Percentiles rank a stretch among this genome's conserved stretches.
These are phyloP conservation scores for Croton setiger DNA, from an alignment of 441 rosid species.

Conservation along the genomic window DNA sequence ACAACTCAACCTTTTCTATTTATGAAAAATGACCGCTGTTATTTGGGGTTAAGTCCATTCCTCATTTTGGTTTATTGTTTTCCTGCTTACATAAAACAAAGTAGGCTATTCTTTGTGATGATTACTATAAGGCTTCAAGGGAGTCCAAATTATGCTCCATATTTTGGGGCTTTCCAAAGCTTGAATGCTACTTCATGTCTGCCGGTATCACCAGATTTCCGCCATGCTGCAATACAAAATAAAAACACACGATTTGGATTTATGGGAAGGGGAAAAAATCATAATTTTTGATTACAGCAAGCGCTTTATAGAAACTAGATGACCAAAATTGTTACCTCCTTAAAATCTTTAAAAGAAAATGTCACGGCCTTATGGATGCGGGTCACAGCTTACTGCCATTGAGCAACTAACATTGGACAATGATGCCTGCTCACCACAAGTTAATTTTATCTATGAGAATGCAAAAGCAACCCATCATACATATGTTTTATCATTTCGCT, in stretches of 20 bases:
- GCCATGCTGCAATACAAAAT: conserved; percentile 44
- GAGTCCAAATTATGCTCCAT: conserved; percentile 61
- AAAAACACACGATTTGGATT: background rate
- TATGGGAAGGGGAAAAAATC: background rate
- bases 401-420: conserved; percentile 82
- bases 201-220: conserved; percentile 83
- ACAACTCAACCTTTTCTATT: background rate
- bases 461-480: background rate
- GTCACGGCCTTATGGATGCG: conserved; percentile 60
- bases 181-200: conserved; percentile 95
- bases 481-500: conserved; percentile 34
- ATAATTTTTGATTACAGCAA: background rate
- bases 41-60: background rate
- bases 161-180: conserved; percentile 96
- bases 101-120: background rate
- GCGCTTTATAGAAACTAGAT: background rate
- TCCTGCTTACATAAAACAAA: background rate
- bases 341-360: conserved; percentile 64
- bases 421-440: conserved; percentile 53
- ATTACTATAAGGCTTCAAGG: background rate
- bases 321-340: conserved; percentile 44
- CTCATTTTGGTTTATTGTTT: background rate
- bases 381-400: conserved; percentile 85
- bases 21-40: background rate
- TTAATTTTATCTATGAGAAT: conserved; percentile 3